Base-by-base conservation (phyloP, 352 stramenopile species). In the Globisporangium splendens region DNA sequence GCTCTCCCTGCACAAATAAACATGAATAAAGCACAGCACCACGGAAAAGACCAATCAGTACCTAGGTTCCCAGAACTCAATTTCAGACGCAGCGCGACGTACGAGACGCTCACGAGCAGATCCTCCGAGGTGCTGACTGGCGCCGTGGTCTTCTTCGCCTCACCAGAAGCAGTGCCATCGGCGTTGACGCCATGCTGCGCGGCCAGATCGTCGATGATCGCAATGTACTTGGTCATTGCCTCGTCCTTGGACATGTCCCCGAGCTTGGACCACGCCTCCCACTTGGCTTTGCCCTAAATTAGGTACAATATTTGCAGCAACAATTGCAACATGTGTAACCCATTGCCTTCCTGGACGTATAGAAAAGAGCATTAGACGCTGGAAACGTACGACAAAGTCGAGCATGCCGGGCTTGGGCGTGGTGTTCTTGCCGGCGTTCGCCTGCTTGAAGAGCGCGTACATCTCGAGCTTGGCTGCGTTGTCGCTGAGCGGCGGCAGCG, bases 381-480 rank as follows among this genome's bases (percentile, higher is more conserved):
- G 5, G 24, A 46, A 38, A 49, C 71, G 59, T 14, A 77, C 76
- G n/a, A 94, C 81, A 68, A 91, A 91, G 69, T 94, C 83, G 57
- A 94, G 73, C 75, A 93, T 88, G 17, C 82, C 79, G 0, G 85
- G 85, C 46, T 79, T 77, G n/a, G 64, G 43, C 12, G 79, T 81
- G n/a, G 71, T 71, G 69, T 85, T 88, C 52, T 75, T 71, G 58
- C 83, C 85, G 5, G 61, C 51, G 31, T 86, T 77, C 7, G 81
- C 70, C 61, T 95, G 85, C 55, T 95, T 93, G 69, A 89, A 95
- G 15, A 95, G 75, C 62, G 83, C 77, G 69, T 95, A 95, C 75
- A 95, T 85, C 60, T 88, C 60, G 42, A 95, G 68, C 59, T 95
- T 93, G 62, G 76, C 58, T n/a, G 56, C 51, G 65, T 92, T 92